These are phyloP conservation scores for Lentinula sp. DNA, from an alignment of 768 basidiomycete species.

Conservation along the genomic window DNA sequence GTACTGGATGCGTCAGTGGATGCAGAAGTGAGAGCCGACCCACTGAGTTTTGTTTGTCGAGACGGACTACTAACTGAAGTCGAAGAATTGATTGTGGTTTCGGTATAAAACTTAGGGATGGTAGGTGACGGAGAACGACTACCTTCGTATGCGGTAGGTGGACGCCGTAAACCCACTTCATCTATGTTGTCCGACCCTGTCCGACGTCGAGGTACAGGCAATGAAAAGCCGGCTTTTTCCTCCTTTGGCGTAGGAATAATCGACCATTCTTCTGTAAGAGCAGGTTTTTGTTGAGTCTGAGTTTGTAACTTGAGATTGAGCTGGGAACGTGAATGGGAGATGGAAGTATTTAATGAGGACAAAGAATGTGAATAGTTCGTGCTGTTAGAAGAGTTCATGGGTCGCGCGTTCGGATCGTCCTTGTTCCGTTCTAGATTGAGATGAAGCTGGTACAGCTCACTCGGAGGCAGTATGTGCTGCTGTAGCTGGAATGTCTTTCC, in stretches of 20 bases:
- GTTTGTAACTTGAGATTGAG: not conserved
- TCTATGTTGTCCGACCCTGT: not conserved
- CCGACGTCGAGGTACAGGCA: conserved; percentile 34
- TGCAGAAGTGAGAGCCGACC: not conserved
- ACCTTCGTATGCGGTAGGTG: not conserved
- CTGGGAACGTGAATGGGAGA: not conserved
- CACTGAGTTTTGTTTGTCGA: not conserved
- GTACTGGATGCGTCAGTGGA: conserved; percentile 13
- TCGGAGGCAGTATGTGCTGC: conserved; percentile 51
- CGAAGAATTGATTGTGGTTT: conserved; percentile 42
- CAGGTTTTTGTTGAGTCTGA: not conserved
- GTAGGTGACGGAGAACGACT: conserved; percentile 27
- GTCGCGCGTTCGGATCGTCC: not conserved
- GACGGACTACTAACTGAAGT: not conserved
- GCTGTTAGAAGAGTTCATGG: not conserved
- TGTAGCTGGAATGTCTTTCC: not conserved
- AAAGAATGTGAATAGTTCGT: not conserved
- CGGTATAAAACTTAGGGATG: conserved; percentile 46
- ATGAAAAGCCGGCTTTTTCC: conserved; percentile 22
- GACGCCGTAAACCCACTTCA: not conserved
- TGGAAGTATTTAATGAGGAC: not conserved
- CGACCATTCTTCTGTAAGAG: conserved; percentile 24
- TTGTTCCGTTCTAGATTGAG: conserved; percentile 13
- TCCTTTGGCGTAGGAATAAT: conserved; percentile 27
- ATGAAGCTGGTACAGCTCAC: conserved; percentile 42